These are phyloP conservation scores for Aphanomyces astaci DNA, from an alignment of 352 stramenopile species.

Conservation along the genomic window DNA sequence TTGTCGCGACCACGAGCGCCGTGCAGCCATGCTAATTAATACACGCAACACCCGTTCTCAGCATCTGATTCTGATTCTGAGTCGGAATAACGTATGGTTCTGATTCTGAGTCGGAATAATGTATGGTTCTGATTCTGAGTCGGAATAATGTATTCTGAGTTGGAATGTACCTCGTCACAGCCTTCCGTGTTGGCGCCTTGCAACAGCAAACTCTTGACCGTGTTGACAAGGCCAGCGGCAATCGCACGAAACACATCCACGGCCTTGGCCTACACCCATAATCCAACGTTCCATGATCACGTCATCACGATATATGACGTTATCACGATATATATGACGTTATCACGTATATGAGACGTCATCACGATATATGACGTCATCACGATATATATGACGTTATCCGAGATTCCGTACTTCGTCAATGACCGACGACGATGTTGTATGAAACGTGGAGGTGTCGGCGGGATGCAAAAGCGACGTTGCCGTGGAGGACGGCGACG, in stretches of 20 bases:
- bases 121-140: background rate
- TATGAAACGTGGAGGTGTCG: background rate
- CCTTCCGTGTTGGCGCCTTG: constrained; percentile 5
- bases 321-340: background rate
- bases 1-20: constrained; percentile 10
- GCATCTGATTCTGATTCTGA: too few relatives aligned
- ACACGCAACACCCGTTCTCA: too few relatives aligned
- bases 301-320: background rate
- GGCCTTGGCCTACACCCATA: background rate
- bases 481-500: background rate
- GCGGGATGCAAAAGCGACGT: background rate
- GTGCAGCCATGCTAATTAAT: too few relatives aligned
- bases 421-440: background rate
- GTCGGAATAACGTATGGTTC: background rate
- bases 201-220: constrained; percentile 4
- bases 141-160: too few relatives aligned
- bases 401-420: background rate
- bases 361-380: background rate
- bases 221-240: background rate
- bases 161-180: background rate
- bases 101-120: too few relatives aligned
- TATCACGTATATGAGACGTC: background rate
- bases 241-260: constrained; percentile 12
- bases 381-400: background rate
- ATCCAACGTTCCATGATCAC: background rate